phyloP scores from a whole-genome alignment of 2,329 filamentous ascomycete genomes.

The Alternaria tenuissima region DNA sequence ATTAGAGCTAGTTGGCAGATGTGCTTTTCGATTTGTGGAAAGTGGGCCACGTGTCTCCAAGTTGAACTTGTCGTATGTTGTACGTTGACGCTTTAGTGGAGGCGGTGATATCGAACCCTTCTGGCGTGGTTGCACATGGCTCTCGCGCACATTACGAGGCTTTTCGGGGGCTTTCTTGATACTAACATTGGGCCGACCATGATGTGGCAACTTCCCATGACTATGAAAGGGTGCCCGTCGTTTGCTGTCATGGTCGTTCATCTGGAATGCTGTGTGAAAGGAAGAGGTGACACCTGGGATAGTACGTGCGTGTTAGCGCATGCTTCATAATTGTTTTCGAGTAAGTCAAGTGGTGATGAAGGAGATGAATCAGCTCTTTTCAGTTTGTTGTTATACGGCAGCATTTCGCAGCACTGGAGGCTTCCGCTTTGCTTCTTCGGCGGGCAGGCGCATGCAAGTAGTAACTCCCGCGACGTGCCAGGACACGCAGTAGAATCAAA shows the following conservation, averaged over 20 bases:
- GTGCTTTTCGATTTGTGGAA: not conserved
- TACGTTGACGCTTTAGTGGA: slow-evolving; percentile 32
- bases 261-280: not conserved
- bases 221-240: not conserved
- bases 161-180: not conserved
- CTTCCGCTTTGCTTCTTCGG: slow-evolving; percentile 23
- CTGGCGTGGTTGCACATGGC: not conserved
- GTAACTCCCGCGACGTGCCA: slow-evolving; percentile 11
- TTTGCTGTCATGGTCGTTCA: not conserved
- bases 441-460: slow-evolving; percentile 13
- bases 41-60: not conserved
- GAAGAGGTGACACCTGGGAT: not conserved
- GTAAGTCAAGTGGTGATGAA: too few species aligned
- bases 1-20: not conserved
- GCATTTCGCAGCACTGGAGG: slow-evolving; percentile 39
- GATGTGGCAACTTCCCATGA: not conserved
- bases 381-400: slow-evolving; percentile 30
- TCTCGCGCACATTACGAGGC: not conserved
- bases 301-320: slow-evolving; percentile 7
- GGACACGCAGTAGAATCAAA: slow-evolving; percentile 11
- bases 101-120: slow-evolving; percentile 34
- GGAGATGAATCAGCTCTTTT: slow-evolving; percentile 28
- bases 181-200: not conserved
- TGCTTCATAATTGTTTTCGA: not conserved
- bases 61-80: not conserved